Conservation (phyloP, 2,329 filamentous ascomycete species). For the Epichloe coenophiala region DNA sequence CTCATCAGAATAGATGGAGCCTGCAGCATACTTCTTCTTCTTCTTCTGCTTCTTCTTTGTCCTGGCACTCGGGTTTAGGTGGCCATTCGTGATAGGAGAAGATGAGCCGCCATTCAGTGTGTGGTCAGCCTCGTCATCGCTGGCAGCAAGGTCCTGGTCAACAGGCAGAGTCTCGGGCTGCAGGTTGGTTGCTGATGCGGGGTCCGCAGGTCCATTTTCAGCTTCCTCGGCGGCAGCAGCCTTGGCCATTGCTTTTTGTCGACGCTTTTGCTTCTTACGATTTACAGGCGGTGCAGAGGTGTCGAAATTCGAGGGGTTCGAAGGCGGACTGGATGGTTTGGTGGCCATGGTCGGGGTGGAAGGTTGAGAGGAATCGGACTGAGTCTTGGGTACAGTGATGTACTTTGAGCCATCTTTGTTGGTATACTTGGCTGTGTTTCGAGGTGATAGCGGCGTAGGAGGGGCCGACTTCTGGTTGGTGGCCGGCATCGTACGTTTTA, state of each 20-base stretch:
- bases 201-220: conserved; percentile 28
- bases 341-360: conserved; percentile 34
- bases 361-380: conserved; percentile 39
- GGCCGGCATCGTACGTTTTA: conserved; percentile 34
- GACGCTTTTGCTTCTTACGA: conserved; percentile 88
- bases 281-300: conserved; percentile 47
- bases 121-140: conserved; percentile 37
- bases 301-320: conserved; percentile 15
- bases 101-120: conserved; percentile 16
- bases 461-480: conserved; percentile 37
- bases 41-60: conserved; percentile 55
- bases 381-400: conserved; percentile 48
- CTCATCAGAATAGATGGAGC: conserved; percentile 11
- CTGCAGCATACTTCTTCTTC: conserved; percentile 41
- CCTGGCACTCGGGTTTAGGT: conserved; percentile 21
- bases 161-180: conserved; percentile 13
- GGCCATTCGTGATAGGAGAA: conserved; percentile 19
- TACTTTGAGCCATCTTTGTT: conserved; percentile 59
- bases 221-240: conserved; percentile 36
- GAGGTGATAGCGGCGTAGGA: conserved; percentile 37
- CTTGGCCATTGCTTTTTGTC: conserved; percentile 70
- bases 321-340: conserved; percentile 18
- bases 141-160: conserved; percentile 39
- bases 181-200: conserved; percentile 15
- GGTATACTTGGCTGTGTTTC: conserved; percentile 45